Evolutionary conservation across 192 early-diverging fungal species (phyloP), one percentile per base, ranked within the genome.

Genomic region (Diversispora epigaea): DNA sequence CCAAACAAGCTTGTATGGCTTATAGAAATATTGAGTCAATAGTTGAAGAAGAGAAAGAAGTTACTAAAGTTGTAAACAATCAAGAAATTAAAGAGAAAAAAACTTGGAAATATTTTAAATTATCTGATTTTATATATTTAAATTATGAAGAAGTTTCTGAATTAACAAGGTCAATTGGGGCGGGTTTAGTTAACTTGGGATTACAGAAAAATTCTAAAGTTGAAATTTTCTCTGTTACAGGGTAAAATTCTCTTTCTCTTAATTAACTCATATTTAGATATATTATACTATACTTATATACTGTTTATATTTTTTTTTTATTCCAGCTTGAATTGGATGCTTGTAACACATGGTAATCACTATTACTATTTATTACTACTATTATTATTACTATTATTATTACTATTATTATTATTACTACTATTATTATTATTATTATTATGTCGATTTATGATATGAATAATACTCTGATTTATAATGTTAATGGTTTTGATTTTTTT

Each of bases 61-160:
- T 91, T 45, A 88, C 78, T 19, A 91, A 91, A 78, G 76, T 82
- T 39, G 80, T 86, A 14, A 80, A 83, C 46, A 90, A 90, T 52
- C 78, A 81, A 54, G 84, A 87, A 76, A 80, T 78, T 39, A 86
- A 82, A 52, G 88, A 91, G 74, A 90, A 79, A 70, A 98, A 98
- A 80, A 89, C 68, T 41, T 95, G 93, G 94, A 92, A 86, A 73
- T 94, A 87, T 77, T 92, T 92, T 78, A 86, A 91, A 79, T 83
- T 96, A 69, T 87, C 90, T 14, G 82, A 76, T n/a, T 97, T 91
- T 85, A 71, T 86, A 75, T 98, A 92, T 89, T 79, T 93, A 76
- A 93, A 89, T 61, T 95, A 93, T 70, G 80, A 79, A 21, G 89
- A 96, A 57, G 91, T 88, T 74, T 81, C 77, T 69, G 78, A 86